Conservation (phyloP, 75 land plant genomes). For the Pinus albicaulis region DNA sequence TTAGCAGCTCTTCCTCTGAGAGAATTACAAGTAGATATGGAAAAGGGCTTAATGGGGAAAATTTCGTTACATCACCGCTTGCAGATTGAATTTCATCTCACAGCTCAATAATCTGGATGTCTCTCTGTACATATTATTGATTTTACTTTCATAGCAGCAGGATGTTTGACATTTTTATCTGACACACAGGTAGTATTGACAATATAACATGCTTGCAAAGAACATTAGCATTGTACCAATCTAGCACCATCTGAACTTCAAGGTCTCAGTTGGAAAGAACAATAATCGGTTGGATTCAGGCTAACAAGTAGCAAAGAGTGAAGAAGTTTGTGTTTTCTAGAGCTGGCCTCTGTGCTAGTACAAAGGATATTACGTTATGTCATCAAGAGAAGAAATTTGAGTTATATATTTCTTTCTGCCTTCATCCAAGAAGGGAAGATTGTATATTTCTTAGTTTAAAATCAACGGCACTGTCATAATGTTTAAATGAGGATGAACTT, state of each 20-base stretch:
- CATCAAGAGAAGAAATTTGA: neutral
- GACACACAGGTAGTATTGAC: neutral
- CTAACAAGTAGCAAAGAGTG: neutral
- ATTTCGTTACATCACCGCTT: conserved; percentile 33
- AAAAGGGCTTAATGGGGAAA: conserved; percentile 33
- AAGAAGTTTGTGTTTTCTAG: neutral
- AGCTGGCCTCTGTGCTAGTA: neutral
- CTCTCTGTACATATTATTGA: neutral
- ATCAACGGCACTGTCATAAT: neutral
- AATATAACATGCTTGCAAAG: neutral
- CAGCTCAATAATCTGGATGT: neutral
- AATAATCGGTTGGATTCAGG: neutral
- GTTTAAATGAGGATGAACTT: neutral
- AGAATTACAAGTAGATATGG: conserved; percentile 39
- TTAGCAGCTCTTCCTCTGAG: conserved; percentile 46
- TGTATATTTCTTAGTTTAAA: neutral
- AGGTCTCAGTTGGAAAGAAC: neutral
- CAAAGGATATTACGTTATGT: neutral
- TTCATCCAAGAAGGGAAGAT: neutral
- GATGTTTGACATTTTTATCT: conserved; percentile 3
- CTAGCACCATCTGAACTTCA: neutral
- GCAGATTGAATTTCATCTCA: conserved; percentile 52
- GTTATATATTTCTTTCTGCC: neutral
- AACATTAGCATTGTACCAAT: neutral
- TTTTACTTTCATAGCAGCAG: neutral